Evolutionary conservation across 1,284 basidiomycete genomes (phyloP).

Genomic region (Earliella scabrosa): DNA sequence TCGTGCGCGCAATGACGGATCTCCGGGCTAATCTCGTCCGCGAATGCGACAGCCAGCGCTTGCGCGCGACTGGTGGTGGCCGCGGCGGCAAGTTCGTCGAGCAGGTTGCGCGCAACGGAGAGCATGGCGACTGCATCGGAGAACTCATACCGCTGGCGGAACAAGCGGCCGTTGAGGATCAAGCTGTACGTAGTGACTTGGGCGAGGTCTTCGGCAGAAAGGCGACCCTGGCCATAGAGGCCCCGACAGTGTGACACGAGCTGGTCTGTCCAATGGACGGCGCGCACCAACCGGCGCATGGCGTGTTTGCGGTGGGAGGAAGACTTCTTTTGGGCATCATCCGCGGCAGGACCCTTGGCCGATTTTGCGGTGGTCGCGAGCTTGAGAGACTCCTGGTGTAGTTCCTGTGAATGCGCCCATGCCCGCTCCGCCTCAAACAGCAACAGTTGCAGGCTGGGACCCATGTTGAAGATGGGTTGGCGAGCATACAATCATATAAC

Average conservation of each 20-base stretch:
- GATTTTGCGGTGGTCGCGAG: slow-evolving; percentile 37
- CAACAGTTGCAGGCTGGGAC: slow-evolving; percentile 78
- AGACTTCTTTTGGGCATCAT: slow-evolving; percentile 45
- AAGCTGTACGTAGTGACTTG: slow-evolving; percentile 72
- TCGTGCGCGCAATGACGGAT: slow-evolving; percentile 94
- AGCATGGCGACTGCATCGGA: slow-evolving; percentile 82
- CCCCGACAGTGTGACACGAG: slow-evolving; percentile 77
- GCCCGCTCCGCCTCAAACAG: slow-evolving; percentile 91
- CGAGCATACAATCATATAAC: slow-evolving; percentile 36
- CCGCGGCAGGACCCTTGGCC: slow-evolving; percentile 44
- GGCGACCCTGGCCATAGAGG: slow-evolving; percentile 55
- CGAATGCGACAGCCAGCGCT: slow-evolving; percentile 84
- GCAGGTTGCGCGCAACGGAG: slow-evolving; percentile 76
- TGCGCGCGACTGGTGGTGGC: slow-evolving; percentile 87
- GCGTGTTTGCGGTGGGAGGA: slow-evolving; percentile 72
- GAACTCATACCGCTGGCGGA: slow-evolving; percentile 74
- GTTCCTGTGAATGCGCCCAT: slow-evolving; percentile 90
- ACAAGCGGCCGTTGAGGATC: slow-evolving; percentile 76
- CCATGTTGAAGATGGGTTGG: background rate
- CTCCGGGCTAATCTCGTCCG: slow-evolving; percentile 89
- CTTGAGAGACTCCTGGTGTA: slow-evolving; percentile 59
- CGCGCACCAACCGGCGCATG: slow-evolving; percentile 82
- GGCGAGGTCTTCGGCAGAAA: slow-evolving; percentile 61
- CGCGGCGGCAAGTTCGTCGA: slow-evolving; percentile 72
- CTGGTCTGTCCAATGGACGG: slow-evolving; percentile 83